Conservation (phyloP, 164 flowering plant species). For the Amborella trichopoda region DNA sequence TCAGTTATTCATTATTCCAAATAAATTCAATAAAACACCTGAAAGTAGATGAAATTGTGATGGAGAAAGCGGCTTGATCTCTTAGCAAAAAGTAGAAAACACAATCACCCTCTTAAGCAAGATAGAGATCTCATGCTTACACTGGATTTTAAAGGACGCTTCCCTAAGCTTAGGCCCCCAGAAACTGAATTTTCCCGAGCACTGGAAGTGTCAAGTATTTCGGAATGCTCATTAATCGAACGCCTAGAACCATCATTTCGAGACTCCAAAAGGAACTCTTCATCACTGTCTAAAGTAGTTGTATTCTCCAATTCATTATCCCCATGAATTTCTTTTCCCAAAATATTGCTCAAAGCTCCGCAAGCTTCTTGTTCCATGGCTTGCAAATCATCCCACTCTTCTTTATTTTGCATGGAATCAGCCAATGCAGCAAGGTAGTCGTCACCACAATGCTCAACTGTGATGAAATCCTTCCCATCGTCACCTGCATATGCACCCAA, state of each 20-base stretch:
- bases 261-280: too few species aligned
- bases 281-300: slow-evolving; percentile 1
- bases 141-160: slow-evolving; percentile 15
- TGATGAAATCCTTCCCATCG: slow-evolving; percentile 75
- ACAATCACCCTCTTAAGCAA: too few species aligned
- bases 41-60: too few species aligned
- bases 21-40: too few species aligned
- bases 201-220: slow-evolving; percentile 46
- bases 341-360: slow-evolving; percentile 46
- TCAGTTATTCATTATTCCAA: too few species aligned
- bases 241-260: slow-evolving; percentile 29
- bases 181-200: slow-evolving; percentile 33
- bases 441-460: slow-evolving; percentile 93
- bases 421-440: slow-evolving; percentile 77
- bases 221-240: slow-evolving; percentile 9
- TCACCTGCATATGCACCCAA: slow-evolving; percentile 42
- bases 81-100: too few species aligned
- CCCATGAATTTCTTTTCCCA: slow-evolving; percentile 21
- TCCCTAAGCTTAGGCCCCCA: slow-evolving; percentile 7
- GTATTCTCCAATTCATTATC: slow-evolving; percentile 12
- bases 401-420: slow-evolving; percentile 54
- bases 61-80: too few species aligned
- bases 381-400: slow-evolving; percentile 95
- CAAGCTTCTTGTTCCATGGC: slow-evolving; percentile 74
- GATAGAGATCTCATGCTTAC: too few species aligned